Base-by-base conservation (phyloP, 768 basidiomycete genomes). In the Mycena indigotica region DNA sequence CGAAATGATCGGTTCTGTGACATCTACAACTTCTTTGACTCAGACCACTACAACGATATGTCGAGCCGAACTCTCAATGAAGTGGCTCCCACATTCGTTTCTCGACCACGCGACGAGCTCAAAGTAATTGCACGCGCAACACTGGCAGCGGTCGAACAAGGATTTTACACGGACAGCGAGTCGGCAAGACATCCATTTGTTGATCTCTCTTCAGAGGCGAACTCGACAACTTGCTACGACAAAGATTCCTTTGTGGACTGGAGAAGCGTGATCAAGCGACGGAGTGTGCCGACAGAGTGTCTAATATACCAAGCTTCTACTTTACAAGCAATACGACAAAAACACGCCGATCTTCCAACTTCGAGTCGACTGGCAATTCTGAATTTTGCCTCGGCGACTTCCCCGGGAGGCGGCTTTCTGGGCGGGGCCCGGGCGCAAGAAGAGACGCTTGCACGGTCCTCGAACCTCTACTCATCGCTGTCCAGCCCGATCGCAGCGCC, bases 401-500 rank as follows among this genome's bases (percentile, higher is more conserved):
- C 77, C 19, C 81, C 82, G 1, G 83, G 83, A 3, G 83, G 83
- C 5, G 83, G 84, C 15, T 84, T 85, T 65, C 72, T 77, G 51
- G 63, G 55, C 44, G 84, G 83, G 39, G 78, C 83, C 3, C 77
- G 80, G 54, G 84, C 84, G 2, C 83, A 85, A 58, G 84, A 85
- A 61, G 83, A 85, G 67, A 77, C 78, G 50, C 73, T 85, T 63
- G 84, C 84, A 17, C 78, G 83, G 55, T 76, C 82, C 4, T 83
- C 83, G 24, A 80, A 79, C 12, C 67, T 85, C 26, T 81, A 80
- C 60, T 72, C 77, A 15, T 75, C 80, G 26, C 78, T 84, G 60
- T 75, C 76, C 65, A 75, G 77, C 26, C 66, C 70, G 48, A 67
- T 66, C 1, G 79, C 75, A 0, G 69, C 74, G 26, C 69, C 70